Base-by-base conservation (phyloP, 1,284 basidiomycete species). In the Meripilus lineatus region DNA sequence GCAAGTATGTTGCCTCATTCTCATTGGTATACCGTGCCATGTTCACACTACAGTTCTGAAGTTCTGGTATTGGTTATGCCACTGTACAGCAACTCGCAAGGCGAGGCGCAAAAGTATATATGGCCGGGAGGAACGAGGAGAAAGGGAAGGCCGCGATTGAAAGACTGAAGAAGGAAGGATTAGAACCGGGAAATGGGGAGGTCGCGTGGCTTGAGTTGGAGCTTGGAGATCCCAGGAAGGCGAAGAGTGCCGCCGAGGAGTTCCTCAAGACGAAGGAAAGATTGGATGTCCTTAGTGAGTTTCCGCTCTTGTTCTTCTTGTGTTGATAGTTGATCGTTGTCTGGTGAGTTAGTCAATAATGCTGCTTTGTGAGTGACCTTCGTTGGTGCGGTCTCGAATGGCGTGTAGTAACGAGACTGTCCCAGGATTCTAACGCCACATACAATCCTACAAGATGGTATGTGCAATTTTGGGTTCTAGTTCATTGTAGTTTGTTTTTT, bases 151-250 rank as follows among this genome's bases (percentile, higher is more conserved):
- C 56, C 1, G 70, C 72, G 4, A 63, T 74, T 13, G 59, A 56
- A n/a, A 54, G 56, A 14, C 54, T 72, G 14, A 50, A 64, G 32
- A 52, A 54, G 4, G 64, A 67, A 38, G 64, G 64, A 1, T 50
- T 66, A 5, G 61, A 33, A 15, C 47, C 50, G 0, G 55, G 56
- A 2, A 61, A 61, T n/a, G 68, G 74, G 5, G 50, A 69, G 37
- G 57, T 80, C 14, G 60, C 58, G 1, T 77, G 66, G 60, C 56
- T 75, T 5, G 52, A 67, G 18, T 61, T 77, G n/a, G 75, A 81
- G 51, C 59, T 79, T 37, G 50, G 60, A 24, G 68, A 73, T 38
- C 69, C 72, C 7, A 57, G 59, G 25, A 56, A 64, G 14, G 71
- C 70, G 13, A 75, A 71, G 50, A 52, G 57, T n/a, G 53, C 74